Evolutionary conservation across 371 early-diverging fungal genomes (phyloP).

Genomic region (Mucor plumbeus): DNA sequence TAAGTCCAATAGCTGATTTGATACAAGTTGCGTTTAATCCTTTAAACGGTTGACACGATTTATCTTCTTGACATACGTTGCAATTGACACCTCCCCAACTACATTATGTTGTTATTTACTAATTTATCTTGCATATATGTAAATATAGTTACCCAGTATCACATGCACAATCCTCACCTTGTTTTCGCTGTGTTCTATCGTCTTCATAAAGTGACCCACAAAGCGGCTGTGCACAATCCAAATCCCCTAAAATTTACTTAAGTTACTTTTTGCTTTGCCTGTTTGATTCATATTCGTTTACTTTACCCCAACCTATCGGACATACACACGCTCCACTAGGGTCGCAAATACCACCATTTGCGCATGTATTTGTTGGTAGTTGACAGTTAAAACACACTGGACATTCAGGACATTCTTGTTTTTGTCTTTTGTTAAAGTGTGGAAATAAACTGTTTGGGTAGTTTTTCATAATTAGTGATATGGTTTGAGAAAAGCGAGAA

Average conservation of each 20-base stretch:
- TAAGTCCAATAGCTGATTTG: constrained; percentile 51
- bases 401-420: constrained; percentile 51
- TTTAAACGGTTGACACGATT: constrained; percentile 39
- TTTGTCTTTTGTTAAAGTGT: constrained; percentile 21
- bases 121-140: neutral
- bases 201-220: constrained; percentile 49
- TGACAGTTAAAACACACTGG: constrained; percentile 57
- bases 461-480: neutral
- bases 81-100: constrained; percentile 59
- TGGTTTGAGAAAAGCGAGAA: no score
- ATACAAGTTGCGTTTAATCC: constrained; percentile 49
- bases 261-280: neutral
- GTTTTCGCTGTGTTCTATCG: constrained; percentile 34
- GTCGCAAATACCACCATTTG: constrained; percentile 51
- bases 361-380: constrained; percentile 41
- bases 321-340: constrained; percentile 45
- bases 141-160: constrained; percentile 44
- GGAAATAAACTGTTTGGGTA: constrained; percentile 11
- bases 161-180: constrained; percentile 44
- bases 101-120: neutral
- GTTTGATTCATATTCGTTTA: neutral
- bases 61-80: constrained; percentile 51
- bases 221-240: constrained; percentile 46
- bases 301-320: constrained; percentile 53
- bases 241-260: constrained; percentile 26